Percentiles rank a stretch among this genome's conserved stretches.
Evolutionary conservation across 2,329 filamentous ascomycete genomes (phyloP).

Genomic region (Diaporthe sp.): DNA sequence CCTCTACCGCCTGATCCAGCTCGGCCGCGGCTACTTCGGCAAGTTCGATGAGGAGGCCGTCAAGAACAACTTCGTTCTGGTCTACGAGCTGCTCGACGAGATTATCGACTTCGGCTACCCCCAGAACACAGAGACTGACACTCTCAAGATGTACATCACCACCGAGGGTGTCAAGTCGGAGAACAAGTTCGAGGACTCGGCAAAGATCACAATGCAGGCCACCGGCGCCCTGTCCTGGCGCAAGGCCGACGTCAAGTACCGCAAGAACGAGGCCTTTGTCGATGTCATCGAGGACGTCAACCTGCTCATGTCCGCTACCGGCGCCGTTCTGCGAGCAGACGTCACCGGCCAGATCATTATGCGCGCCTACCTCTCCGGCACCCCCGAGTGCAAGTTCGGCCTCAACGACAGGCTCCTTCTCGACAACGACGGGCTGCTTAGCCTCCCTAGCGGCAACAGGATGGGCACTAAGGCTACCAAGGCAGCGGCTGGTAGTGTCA

Average conservation of each 20-base stretch:
- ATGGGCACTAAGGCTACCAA: constrained; percentile 90
- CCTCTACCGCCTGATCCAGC: constrained; percentile 87
- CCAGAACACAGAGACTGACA: constrained; percentile 98
- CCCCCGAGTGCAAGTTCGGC: constrained; percentile 98
- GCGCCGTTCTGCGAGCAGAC: constrained; percentile 92
- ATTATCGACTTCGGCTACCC: constrained; percentile 99
- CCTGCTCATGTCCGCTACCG: constrained; percentile 97
- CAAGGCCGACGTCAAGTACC: constrained; percentile 96
- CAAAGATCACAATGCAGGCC: constrained; percentile 99
- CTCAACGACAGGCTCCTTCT: constrained; percentile 94
- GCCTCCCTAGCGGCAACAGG: constrained; percentile 78
- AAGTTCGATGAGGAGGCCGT: constrained; percentile 99
- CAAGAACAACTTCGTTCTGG: constrained; percentile 99
- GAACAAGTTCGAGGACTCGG: constrained; percentile 87
- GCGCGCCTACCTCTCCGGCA: constrained; percentile 96
- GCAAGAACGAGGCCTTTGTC: constrained; percentile 99
- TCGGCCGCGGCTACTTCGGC: constrained; percentile 96
- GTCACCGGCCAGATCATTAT: constrained; percentile 98
- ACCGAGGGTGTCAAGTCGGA: constrained; percentile 98
- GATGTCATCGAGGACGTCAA: constrained; percentile 99
- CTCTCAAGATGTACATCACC: constrained; percentile 99
- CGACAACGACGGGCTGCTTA: constrained; percentile 77
- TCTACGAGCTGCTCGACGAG: constrained; percentile 97
- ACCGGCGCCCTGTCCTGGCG: constrained; percentile 97
- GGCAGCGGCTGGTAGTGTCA: constrained; percentile 94